phyloP scores from a whole-genome alignment of 768 basidiomycete species.

The Boletus barrowsii region DNA sequence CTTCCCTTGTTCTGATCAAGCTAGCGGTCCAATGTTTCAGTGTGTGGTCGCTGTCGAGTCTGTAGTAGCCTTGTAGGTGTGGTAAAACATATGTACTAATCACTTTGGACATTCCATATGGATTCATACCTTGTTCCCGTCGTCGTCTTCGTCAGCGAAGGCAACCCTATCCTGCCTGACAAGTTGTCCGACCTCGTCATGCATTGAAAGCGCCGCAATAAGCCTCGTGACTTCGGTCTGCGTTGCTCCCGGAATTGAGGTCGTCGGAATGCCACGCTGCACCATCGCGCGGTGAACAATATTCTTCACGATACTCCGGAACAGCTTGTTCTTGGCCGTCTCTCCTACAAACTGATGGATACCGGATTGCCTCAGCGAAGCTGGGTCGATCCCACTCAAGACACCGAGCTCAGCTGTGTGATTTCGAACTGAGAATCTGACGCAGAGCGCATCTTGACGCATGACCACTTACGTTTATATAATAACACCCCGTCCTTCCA shows the following conservation, averaged over 20 bases:
- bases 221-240: neutral
- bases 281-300: neutral
- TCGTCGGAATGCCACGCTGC: neutral
- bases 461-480: neutral
- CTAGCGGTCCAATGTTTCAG: no score
- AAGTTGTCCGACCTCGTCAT: neutral
- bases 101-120: no score
- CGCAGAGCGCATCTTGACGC: neutral
- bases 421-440: neutral
- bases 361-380: neutral
- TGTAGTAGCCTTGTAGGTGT: no score
- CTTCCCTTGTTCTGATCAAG: no score
- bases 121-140: neutral
- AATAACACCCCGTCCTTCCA: neutral
- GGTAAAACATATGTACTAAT: no score
- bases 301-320: neutral
- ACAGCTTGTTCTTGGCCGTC: neutral
- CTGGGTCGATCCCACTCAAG: neutral
- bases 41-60: no score
- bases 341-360: neutral
- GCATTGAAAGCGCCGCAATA: neutral
- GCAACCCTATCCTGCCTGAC: neutral
- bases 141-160: neutral
- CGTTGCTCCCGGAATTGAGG: neutral
- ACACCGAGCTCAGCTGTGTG: neutral